Evolutionary conservation across 2,329 filamentous ascomycete species (phyloP).

Genomic region (Stachybotrys echinatus): DNA sequence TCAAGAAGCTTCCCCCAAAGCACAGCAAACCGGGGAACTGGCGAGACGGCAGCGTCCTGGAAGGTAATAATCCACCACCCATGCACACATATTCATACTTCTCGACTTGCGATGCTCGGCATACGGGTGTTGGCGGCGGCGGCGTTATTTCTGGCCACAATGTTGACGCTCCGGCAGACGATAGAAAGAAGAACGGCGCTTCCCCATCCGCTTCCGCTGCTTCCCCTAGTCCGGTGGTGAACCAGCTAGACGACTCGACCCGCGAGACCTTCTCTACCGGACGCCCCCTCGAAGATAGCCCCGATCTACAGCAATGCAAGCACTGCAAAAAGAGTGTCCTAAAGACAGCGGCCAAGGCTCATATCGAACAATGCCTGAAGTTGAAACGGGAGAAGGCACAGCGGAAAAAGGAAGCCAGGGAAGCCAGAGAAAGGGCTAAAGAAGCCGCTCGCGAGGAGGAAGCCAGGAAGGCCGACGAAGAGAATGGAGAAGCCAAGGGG

Average conservation of each 20-base stretch:
- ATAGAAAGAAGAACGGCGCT: slow-evolving; percentile 47
- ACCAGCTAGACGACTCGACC: slow-evolving; percentile 68
- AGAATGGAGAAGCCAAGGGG: slow-evolving; percentile 41
- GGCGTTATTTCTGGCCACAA: too few relatives aligned
- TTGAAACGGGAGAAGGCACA: slow-evolving; percentile 80
- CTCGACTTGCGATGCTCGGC: too few relatives aligned
- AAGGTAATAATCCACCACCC: slow-evolving; percentile 39
- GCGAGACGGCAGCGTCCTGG: slow-evolving; percentile 60
- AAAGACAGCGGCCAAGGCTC: slow-evolving; percentile 66
- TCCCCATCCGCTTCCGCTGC: slow-evolving; percentile 35
- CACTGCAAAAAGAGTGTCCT: slow-evolving; percentile 89
- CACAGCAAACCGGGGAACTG: slow-evolving; percentile 65
- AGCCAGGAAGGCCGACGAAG: slow-evolving; percentile 44
- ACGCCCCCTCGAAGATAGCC: slow-evolving; percentile 71
- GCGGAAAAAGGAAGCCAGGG: slow-evolving; percentile 69
- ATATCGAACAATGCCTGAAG: slow-evolving; percentile 78
- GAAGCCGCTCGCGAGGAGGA: slow-evolving; percentile 56
- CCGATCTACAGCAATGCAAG: slow-evolving; percentile 81
- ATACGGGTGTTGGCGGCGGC: too few relatives aligned
- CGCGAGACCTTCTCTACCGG: slow-evolving; percentile 77
- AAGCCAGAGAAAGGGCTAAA: slow-evolving; percentile 62
- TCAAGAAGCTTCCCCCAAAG: slow-evolving; percentile 60
- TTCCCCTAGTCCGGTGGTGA: slow-evolving; percentile 53
- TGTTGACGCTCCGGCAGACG: slow-evolving; percentile 28
- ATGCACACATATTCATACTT: neutral